Base-by-base conservation (phyloP, 1,284 basidiomycete genomes). In the Sporisorium graminicola region DNA sequence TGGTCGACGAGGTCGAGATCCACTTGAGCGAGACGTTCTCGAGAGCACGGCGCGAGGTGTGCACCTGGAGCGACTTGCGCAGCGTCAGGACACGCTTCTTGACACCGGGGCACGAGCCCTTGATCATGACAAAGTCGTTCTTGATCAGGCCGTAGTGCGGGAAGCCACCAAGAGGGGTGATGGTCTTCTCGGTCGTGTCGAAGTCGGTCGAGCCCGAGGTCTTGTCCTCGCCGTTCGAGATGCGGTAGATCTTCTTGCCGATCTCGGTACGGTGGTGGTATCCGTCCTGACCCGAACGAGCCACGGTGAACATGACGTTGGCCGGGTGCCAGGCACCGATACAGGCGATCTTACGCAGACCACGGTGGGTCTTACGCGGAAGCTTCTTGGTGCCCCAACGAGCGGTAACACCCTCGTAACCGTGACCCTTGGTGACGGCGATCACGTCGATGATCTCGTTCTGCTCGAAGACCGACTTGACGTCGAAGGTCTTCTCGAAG, bases 361-460 rank as follows among this genome's bases (percentile, higher is more conserved):
- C 96, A 88, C 96, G 96, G 91, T 99, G 96, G 66, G 96, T 98
- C 90, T 99, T 98, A 85, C 96, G 90, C 69, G 96, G 96, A 73
- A 99, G 91, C 89, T 95, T 96, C 92, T 95, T 98, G 87, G 94
- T 95, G 82, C 97, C 97, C 97, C 97, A 99, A 88, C 97, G 92
- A 88, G 94, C 93, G 79, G 95, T 99, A 71, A 98, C 96, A 92
- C 97, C 97, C 90, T 98, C 95, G 88, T 95, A 98, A 86, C 97
- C 97, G 88, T 98, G 94, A 91, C 97, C 97, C 90, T 97, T 98
- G 85, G 97, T 98, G 75, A 99, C 96, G 79, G 93, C 96, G 87
- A 99, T 98, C 73, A 97, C 90, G 88, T 99, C 97, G 81, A 99
- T 91, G 86, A 92, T 92, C 90, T 99, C 95, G 86, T 99, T 93